Percentiles rank a stretch among this genome's conserved stretches.
These are phyloP conservation scores for Pilaira anomala DNA, from an alignment of 192 early-diverging fungal species.

Conservation along the genomic window DNA sequence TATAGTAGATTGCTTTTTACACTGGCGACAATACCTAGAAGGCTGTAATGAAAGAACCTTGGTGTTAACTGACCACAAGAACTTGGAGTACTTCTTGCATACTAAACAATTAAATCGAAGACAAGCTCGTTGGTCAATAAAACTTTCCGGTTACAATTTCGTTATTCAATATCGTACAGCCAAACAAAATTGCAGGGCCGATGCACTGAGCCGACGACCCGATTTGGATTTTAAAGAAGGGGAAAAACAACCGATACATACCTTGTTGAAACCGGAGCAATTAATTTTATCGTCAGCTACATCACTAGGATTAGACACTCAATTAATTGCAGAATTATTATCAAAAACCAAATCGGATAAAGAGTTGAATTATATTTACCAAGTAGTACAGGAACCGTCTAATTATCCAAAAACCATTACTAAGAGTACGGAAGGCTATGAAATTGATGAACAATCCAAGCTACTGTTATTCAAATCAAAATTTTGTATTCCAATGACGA, in stretches of 20 bases:
- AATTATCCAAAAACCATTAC: not conserved
- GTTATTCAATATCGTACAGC: too few species aligned
- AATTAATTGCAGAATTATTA: too few species aligned
- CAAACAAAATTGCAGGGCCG: not conserved
- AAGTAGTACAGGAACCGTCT: not conserved
- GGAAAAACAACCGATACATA: conserved; percentile 9
- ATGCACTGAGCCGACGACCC: conserved; percentile 7
- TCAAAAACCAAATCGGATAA: not conserved
- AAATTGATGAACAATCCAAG: not conserved
- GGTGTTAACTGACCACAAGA: too few species aligned
- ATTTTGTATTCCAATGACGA: conserved; percentile 26
- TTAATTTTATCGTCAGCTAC: not conserved
- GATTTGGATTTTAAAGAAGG: conserved; percentile 7
- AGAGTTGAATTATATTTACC: not conserved
- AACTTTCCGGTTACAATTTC: too few species aligned
- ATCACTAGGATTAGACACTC: too few species aligned
- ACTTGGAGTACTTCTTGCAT: too few species aligned
- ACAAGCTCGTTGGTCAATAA: too few species aligned
- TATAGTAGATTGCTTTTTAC: conserved; percentile 24
- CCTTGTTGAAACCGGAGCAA: not conserved
- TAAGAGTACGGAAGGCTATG: not conserved
- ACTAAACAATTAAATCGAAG: too few species aligned
- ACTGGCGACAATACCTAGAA: conserved; percentile 39
- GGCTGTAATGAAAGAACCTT: conserved; percentile 8
- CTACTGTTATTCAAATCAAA: conserved; percentile 20